Evolutionary conservation across 2,329 filamentous ascomycete genomes (phyloP), one percentile per base, ranked within the genome.

Genomic region (Cladophialophora bantiana): DNA sequence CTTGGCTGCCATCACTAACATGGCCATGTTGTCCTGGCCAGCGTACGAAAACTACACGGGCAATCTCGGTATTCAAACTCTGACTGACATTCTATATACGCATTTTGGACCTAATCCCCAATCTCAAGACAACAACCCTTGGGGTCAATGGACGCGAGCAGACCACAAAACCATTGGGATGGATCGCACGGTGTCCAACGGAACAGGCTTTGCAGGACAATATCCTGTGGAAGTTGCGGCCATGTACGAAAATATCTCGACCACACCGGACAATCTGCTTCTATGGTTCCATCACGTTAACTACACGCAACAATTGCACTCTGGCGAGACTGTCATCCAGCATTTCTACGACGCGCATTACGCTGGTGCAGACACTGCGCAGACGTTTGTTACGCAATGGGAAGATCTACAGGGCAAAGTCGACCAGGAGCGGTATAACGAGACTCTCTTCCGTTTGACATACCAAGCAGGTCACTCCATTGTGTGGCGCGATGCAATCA

Each of bases 221-320:
- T 92, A 92, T 73, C 88, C 89, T 0, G 71, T 82, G 0, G 85
- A 89, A 66, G 76, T 92, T 0, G 85, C 86, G 0, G 75, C 79
- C 2, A 76, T 79, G 72, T 92, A 84, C 73, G 89, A 92, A 71
- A 77, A 84, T 52, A 79, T 87, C 18, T 82, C 84, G 13, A 88
- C 85, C 0, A 91, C 89, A 0, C 89, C 89, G 0, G 89, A 91
- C 67, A 81, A 91, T 26, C 79, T 92, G 0, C 76, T 92, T 2
- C 80, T 92, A 1, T 92, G 89, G 89, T 92, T 92, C 78, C 90
- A 92, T 75, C 90, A 92, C 73, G 88, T 92, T 0, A 84, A 84
- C 3, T 92, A 90, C 74, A 90, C 86, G 0, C 85, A 90, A 45
- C 76, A 75, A 6, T 82, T 92, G 1, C 81, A 87, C 9, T 86